These are phyloP conservation scores for Tremella mesenterica DNA, from an alignment of 768 basidiomycete species.

Conservation along the genomic window DNA sequence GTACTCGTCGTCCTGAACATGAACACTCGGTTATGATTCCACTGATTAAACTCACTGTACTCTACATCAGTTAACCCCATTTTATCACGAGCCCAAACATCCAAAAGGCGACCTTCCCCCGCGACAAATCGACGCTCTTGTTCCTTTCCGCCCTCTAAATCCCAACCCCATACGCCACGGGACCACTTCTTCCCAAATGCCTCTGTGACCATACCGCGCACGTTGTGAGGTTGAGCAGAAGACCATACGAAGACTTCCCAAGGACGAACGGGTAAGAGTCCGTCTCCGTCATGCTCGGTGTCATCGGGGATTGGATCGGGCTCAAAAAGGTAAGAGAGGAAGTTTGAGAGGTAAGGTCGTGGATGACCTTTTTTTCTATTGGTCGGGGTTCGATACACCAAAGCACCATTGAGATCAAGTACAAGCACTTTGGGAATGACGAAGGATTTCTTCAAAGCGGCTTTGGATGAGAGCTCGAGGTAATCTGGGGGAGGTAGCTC, in stretches of 20 bases:
- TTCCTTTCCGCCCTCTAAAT: background rate
- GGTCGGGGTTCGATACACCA: conserved; percentile 23
- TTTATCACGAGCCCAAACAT: conserved; percentile 40
- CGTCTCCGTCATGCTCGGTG: background rate
- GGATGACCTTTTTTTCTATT: conserved; percentile 14
- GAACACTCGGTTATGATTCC: background rate
- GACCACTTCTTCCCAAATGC: conserved; percentile 28
- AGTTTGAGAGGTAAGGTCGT: conserved; percentile 34
- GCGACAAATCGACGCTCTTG: background rate
- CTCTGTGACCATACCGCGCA: conserved; percentile 32
- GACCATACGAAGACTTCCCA: conserved; percentile 43
- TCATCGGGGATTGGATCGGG: conserved; percentile 6
- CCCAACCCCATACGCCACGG: conserved; percentile 26
- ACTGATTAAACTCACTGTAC: conserved; percentile 26
- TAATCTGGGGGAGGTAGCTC: background rate
- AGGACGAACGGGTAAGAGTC: conserved; percentile 11
- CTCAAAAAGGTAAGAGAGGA: conserved; percentile 36
- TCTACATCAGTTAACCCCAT: conserved; percentile 29
- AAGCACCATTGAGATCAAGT: conserved; percentile 42
- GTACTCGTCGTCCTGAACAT: conserved; percentile 23
- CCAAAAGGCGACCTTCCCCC: conserved; percentile 35
- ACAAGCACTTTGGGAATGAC: conserved; percentile 31
- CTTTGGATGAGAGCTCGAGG: background rate
- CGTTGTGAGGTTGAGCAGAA: conserved; percentile 41
- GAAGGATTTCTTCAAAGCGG: background rate